Base-by-base conservation (phyloP, 495 filamentous ascomycete species). In the Penicillium riverlandense region DNA sequence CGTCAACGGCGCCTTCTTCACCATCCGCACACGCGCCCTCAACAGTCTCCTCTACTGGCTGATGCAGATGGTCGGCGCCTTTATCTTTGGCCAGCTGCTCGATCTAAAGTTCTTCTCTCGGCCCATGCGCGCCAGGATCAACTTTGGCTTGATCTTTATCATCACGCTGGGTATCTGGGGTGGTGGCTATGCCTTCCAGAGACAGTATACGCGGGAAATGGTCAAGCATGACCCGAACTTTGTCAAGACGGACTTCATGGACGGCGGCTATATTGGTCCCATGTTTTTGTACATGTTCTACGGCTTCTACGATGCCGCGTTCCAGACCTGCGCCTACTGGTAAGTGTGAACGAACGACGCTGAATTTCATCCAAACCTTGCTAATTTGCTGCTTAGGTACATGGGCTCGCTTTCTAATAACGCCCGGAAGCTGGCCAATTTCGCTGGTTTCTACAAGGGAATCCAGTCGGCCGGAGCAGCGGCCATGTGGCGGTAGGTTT, bases 241-340 rank as follows among this genome's bases (percentile, higher is more conserved):
- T 77, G 74, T 59, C 27, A 72, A 79, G 22, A 74, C 63, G 53
- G 86, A 94, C 66, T 91, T 84, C 77, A 74, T 59, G 22, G 72
- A 79, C 47, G 64, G 63, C 11, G 75, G 78, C 32, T 96, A 82
- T 65, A 66, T 86, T 35, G 89, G 85, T 0, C 86, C 88, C 11
- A 86, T 95, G 80, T 87, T 95, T 59, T 66, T 96, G 45, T 95
- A 91, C 70, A 85, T 97, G 52, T 92, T 90, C 59, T 96, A 96
- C 59, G 90, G 90, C 37, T 84, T 96, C 54, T 91, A 83, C 50
- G 90, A 96, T 57, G 85, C 90, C 29, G 77, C 80, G 33, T 92
- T 88, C 80, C 86, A 92, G 64, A 89, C 86, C 9, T 82, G 72
- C 55, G 82, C 89, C 35, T 95, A 95, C 71, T 95, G 88, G 88